Base-by-base conservation (phyloP, 2,329 filamentous ascomycete genomes). In the Scedosporium apiospermum region DNA sequence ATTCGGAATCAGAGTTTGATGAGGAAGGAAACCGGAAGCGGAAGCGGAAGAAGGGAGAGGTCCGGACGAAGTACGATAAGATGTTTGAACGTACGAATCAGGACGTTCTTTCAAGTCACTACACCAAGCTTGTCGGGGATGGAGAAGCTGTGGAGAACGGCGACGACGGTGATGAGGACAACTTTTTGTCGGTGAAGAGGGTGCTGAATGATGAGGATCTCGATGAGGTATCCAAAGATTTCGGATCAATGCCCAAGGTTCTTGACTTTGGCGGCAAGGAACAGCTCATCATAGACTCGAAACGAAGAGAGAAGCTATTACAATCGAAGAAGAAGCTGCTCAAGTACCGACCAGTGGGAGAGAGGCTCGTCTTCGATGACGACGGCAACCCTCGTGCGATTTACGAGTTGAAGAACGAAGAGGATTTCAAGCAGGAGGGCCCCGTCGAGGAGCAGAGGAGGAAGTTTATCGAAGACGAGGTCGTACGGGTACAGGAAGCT, bases 71-170 rank as follows among this genome's bases (percentile, higher is more conserved):
- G 74, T 96, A 96, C 73, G 92, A 99, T 74, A 88, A 91, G 68
- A 98, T 99, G 95, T 97, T 98, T 75, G 93, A 97, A 78, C 84
- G 95, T 65, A 90, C 89, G 68, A 99, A 99, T 75, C 93, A 98
- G 75, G 93, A 97, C 71, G 90, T 99, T 38, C 77, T 99, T 66
- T 93, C 93, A n/a, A 87, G 88, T 63, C 95, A 99, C 76, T 98
- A 97, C 78, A 85, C 86, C 64, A 96, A 93, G 71, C 82, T 99
- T 66, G 87, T 98, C 64, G 86, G 75, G 2, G 74, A 75, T 68
- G 9, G 74, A 67, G 74, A 76, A 65, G 71, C 74, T 58, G 66
- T 66, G 59, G 10, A 41, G 27, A 72, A 70, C 3, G 79, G 72
- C 3, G 82, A 84, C 62, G 83, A 80, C 4, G 81, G 87, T 58